These are phyloP conservation scores for Blastobotrys illinoisensis DNA, from an alignment of 1,139 yeast genomes.

Conservation along the genomic window DNA sequence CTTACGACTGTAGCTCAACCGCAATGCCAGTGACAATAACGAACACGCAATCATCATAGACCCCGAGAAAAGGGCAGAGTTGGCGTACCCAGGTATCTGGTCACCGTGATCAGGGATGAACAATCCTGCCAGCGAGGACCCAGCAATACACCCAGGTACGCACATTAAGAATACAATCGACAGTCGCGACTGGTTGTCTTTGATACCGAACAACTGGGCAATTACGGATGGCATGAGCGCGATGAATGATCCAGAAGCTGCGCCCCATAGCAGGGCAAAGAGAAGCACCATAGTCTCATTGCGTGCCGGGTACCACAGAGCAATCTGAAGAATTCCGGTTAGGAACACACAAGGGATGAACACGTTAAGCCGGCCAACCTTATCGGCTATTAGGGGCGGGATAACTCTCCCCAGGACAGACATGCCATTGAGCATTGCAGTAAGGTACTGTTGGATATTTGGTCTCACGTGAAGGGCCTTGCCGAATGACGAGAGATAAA, in stretches of 20 bases:
- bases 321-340: conserved; percentile 24
- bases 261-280: conserved; percentile 44
- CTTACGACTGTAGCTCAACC: conserved; percentile 20
- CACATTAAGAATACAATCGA: conserved; percentile 54
- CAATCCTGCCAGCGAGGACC: conserved; percentile 47
- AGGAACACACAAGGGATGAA: conserved; percentile 31
- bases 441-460: conserved; percentile 25
- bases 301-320: conserved; percentile 27
- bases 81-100: conserved; percentile 18
- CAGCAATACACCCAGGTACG: conserved; percentile 44
- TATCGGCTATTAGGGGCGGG: conserved; percentile 45
- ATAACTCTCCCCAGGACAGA: conserved; percentile 47
- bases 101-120: conserved; percentile 26
- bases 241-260: conserved; percentile 38
- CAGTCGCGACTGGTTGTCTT: conserved; percentile 43
- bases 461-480: conserved; percentile 30
- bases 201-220: conserved; percentile 46
- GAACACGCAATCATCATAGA: conserved; percentile 18
- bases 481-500: conserved; percentile 38
- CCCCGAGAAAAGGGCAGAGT: conserved; percentile 21
- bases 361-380: conserved; percentile 37
- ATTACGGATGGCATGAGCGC: conserved; percentile 37
- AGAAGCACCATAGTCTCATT: conserved; percentile 24
- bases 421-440: conserved; percentile 47
- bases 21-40: conserved; percentile 13